A percentile compares a stretch with the other conserved stretches of the same genome.
These are phyloP conservation scores for Pythium scleroteichum DNA, from an alignment of 352 stramenopile genomes.

Conservation along the genomic window DNA sequence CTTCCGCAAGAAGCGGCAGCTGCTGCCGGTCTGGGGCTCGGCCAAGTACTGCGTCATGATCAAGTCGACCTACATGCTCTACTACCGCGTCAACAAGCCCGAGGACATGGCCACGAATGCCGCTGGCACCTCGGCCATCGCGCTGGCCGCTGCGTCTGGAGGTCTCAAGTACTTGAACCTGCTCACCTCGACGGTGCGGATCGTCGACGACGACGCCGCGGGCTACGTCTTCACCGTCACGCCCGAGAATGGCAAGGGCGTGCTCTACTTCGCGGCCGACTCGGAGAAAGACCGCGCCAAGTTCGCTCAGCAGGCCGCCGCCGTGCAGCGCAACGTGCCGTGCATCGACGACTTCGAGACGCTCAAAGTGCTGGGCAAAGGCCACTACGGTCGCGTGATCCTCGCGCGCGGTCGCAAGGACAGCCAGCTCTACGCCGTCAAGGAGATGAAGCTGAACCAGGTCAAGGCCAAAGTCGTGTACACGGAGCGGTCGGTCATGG, in stretches of 20 bases:
- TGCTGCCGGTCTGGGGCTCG: constrained; percentile 82
- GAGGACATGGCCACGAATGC: constrained; percentile 37
- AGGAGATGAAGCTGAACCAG: constrained; percentile 90
- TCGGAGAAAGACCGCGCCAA: constrained; percentile 85
- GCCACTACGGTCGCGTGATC: constrained; percentile 85
- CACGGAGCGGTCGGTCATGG: constrained; percentile 81
- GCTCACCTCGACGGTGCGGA: constrained; percentile 69
- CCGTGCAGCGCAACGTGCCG: constrained; percentile 53
- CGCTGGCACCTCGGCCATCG: not conserved
- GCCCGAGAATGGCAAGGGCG: constrained; percentile 62
- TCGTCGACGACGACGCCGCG: constrained; percentile 72
- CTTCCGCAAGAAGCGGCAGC: constrained; percentile 82
- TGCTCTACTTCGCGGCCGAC: constrained; percentile 77
- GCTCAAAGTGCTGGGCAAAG: constrained; percentile 79
- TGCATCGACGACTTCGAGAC: constrained; percentile 75
- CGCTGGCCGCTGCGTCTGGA: constrained; percentile 3
- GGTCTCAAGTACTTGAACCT: constrained; percentile 80
- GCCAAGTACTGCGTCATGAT: constrained; percentile 88
- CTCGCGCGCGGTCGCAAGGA: constrained; percentile 44
- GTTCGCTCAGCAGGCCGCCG: constrained; percentile 57
- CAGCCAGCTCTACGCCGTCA: constrained; percentile 76
- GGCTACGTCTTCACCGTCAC: constrained; percentile 80
- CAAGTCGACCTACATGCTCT: constrained; percentile 85
- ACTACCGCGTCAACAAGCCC: constrained; percentile 70
- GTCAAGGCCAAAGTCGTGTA: constrained; percentile 88